A percentile compares a stretch with the other conserved stretches of the same genome.
Evolutionary conservation across 2,329 filamentous ascomycete species (phyloP).

Genomic region (Sordariomycetes sp.): DNA sequence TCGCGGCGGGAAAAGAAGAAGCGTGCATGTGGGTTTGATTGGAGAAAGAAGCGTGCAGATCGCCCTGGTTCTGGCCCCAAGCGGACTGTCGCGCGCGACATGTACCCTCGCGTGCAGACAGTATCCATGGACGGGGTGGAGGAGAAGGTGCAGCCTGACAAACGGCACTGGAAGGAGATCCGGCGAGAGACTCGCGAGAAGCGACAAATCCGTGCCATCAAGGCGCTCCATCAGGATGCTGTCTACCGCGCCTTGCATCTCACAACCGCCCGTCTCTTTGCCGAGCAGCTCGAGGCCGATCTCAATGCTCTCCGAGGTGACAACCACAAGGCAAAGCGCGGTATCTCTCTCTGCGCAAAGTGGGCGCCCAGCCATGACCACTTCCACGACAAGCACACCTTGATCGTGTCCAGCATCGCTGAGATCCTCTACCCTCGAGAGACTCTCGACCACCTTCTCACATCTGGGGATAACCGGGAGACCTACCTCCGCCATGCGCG

Average conservation of each 20-base stretch:
- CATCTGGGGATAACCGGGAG: slow-evolving; percentile 30
- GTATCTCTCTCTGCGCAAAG: slow-evolving; percentile 48
- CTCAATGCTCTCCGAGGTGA: slow-evolving; percentile 26
- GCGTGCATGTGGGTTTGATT: neutral
- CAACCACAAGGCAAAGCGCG: slow-evolving; percentile 27
- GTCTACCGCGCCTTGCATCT: slow-evolving; percentile 44
- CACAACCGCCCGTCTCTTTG: slow-evolving; percentile 45
- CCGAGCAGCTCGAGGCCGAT: slow-evolving; percentile 42
- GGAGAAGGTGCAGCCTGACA: slow-evolving; percentile 3
- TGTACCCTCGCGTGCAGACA: neutral
- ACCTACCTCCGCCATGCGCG: slow-evolving; percentile 44
- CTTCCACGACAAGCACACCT: slow-evolving; percentile 50
- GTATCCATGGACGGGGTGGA: neutral
- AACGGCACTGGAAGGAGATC: slow-evolving; percentile 7
- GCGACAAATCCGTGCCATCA: slow-evolving; percentile 30
- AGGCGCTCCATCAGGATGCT: slow-evolving; percentile 28
- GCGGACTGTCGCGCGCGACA: neutral
- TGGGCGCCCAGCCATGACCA: slow-evolving; percentile 47
- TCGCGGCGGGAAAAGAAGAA: slow-evolving; percentile 9
- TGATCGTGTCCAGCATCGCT: slow-evolving; percentile 46
- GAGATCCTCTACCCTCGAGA: slow-evolving; percentile 38
- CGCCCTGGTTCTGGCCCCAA: neutral
- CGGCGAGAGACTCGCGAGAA: slow-evolving; percentile 20
- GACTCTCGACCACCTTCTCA: slow-evolving; percentile 15
- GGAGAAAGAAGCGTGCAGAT: neutral